phyloP scores from a whole-genome alignment of 1,284 basidiomycete species.

The Cystobasidiaceae sp. region DNA sequence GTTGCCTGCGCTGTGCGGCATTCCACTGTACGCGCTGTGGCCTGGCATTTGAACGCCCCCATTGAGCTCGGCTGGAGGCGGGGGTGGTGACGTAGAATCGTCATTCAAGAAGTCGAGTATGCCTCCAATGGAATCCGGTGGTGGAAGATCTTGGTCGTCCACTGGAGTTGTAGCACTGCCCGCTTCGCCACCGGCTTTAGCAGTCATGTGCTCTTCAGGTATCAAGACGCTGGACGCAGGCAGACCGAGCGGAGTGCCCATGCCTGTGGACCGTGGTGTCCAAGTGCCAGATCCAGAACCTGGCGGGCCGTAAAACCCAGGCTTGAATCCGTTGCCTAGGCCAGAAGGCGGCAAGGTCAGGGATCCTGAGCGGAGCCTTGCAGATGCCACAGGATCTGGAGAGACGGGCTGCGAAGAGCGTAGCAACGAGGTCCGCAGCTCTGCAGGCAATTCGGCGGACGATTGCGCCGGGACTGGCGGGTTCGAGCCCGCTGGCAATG shows the following conservation, averaged over 20 bases:
- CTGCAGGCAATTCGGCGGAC: not conserved
- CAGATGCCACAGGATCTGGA: conserved; percentile 16
- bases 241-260: conserved; percentile 23
- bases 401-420: conserved; percentile 22
- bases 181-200: not conserved
- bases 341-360: conserved; percentile 65
- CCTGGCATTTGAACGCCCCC: too few species aligned
- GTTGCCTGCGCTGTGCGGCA: not conserved
- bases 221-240: conserved; percentile 12
- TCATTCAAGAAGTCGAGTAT: conserved; percentile 26
- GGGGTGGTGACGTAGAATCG: conserved; percentile 1
- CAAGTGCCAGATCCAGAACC: conserved; percentile 33
- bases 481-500: not conserved
- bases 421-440: conserved; percentile 19
- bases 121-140: conserved; percentile 18
- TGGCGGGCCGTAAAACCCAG: conserved; percentile 50
- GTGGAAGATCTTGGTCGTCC: conserved; percentile 14
- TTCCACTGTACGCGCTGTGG: too few species aligned
- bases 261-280: conserved; percentile 32
- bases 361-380: conserved; percentile 75
- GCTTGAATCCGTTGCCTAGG: conserved; percentile 79
- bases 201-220: not conserved
- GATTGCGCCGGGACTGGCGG: too few species aligned
- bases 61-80: too few species aligned
- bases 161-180: not conserved